Evolutionary conservation across 176 grass and related monocot species (phyloP), one percentile per base, ranked within the genome.

Genomic region (Avena sativa): DNA sequence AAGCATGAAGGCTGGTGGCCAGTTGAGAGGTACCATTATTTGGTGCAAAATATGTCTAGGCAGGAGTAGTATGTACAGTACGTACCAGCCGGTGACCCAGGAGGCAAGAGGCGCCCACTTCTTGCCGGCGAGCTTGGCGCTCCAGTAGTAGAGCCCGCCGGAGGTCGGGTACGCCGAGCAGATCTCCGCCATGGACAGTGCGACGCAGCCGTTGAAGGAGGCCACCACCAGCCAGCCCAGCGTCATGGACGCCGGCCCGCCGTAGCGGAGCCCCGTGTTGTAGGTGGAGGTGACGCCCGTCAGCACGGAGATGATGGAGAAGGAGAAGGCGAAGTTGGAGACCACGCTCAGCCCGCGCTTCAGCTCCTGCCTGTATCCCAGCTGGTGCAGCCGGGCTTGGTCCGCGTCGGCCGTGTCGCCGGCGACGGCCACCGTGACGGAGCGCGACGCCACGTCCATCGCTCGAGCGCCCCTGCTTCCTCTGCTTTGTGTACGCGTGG

Each of bases 71-170:
- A 32, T 32, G 32, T 32, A 32, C 32, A 32, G 8, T 15, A 26
- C 65, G 3, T 77, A 77, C 74, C 74, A 77, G 16, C 74, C 74
- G n/a, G 93, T 95, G 79, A 91, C 36, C 93, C 93, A 95, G 5
- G 93, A 95, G 0, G 93, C 91, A 1, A 95, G 79, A 1, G 93
- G 81, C 0, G 90, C 95, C 95, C 95, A 97, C 0, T 97, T 62
- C 3, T 89, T 77, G 71, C 92, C 95, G 81, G 92, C 88, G 46
- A 97, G 89, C 88, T 83, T 94, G 16, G 95, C 92, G 61, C 95
- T 97, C 95, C 95, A 97, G 77, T 92, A 97, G 86, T 97, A 97
- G 3, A 97, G 84, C 1, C 95, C 95, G 16, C 92, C 95, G 9
- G 95, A 92, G 43, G 95, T 94, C 43, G 92, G 95, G 83, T 91